These are phyloP conservation scores for Penicillium sp. DNA, from an alignment of 2,329 filamentous ascomycete genomes.

Conservation along the genomic window DNA sequence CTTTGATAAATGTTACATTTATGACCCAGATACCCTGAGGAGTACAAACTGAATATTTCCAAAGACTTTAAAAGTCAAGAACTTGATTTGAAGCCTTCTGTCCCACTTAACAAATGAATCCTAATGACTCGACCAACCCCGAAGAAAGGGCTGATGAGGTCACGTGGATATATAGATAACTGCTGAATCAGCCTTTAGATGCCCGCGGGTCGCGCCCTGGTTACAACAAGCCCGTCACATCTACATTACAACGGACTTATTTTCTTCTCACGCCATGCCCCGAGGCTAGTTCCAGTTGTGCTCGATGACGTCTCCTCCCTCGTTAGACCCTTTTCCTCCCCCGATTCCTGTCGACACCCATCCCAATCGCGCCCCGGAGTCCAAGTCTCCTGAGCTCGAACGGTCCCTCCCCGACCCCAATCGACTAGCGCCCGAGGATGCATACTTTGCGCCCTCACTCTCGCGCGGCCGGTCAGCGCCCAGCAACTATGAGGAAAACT, in stretches of 20 bases:
- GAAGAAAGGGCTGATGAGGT: background rate
- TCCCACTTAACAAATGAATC: background rate
- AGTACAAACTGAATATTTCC: fast-evolving
- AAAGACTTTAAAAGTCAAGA: fast-evolving
- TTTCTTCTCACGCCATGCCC: conserved; percentile 28
- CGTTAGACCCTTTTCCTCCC: conserved; percentile 42
- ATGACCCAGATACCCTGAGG: background rate
- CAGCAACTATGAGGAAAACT: conserved; percentile 39
- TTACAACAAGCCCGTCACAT: conserved; percentile 5
- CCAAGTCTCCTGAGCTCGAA: conserved; percentile 37
- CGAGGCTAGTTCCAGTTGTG: conserved; percentile 26
- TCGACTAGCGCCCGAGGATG: conserved; percentile 80
- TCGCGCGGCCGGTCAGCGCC: conserved; percentile 52
- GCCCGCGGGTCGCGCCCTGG: conserved; percentile 14
- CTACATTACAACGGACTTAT: background rate
- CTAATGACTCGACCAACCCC: background rate
- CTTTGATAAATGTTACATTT: fast-evolving
- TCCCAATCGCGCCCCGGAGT: conserved; percentile 42
- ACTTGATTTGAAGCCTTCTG: background rate
- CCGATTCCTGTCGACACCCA: conserved; percentile 50
- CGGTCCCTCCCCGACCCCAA: conserved; percentile 58
- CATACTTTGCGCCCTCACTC: conserved; percentile 65
- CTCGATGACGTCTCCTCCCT: conserved; percentile 37
- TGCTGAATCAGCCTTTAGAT: conserved; percentile 7
- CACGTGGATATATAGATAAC: background rate